These are phyloP conservation scores for Saturnispora dispora DNA, from an alignment of 805 yeast genomes.

Conservation along the genomic window DNA sequence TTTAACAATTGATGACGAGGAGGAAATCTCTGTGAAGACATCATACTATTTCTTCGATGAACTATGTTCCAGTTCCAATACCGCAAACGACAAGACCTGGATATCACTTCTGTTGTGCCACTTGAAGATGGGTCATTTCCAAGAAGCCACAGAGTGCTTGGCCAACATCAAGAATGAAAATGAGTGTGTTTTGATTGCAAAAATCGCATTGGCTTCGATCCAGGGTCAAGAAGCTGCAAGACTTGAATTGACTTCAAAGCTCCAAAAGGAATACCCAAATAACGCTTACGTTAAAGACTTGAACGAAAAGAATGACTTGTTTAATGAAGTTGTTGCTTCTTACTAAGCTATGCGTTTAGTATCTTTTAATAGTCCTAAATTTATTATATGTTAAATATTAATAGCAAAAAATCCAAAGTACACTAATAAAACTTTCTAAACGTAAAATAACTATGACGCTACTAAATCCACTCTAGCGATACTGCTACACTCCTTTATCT, in stretches of 20 bases:
- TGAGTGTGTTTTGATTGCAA: conserved; percentile 39
- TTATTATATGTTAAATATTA: background rate
- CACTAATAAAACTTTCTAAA: no score
- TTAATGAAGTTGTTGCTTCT: conserved; percentile 53
- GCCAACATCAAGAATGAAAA: conserved; percentile 21
- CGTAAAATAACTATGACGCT: no score
- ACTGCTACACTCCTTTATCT: no score
- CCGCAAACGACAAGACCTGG: conserved; percentile 38
- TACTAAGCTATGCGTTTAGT: background rate
- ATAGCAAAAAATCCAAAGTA: background rate
- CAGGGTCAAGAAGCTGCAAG: conserved; percentile 30
- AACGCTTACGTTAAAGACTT: conserved; percentile 45
- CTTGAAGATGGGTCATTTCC: conserved; percentile 66
- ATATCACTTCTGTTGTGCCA: conserved; percentile 65
- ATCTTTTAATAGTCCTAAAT: no score
- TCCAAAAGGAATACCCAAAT: conserved; percentile 41
- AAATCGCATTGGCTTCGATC: conserved; percentile 53
- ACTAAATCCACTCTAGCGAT: no score
- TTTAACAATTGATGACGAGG: conserved; percentile 29
- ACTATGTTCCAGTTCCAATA: conserved; percentile 47
- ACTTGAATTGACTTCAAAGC: conserved; percentile 23
- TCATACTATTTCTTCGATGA: conserved; percentile 72
- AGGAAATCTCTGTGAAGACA: conserved; percentile 29
- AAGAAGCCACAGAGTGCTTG: conserved; percentile 70
- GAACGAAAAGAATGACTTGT: conserved; percentile 50